Percentiles rank a stretch among this genome's conserved stretches.
These are phyloP conservation scores for Volvox carteri DNA, from an alignment of 163 green algal genomes.

Conservation along the genomic window DNA sequence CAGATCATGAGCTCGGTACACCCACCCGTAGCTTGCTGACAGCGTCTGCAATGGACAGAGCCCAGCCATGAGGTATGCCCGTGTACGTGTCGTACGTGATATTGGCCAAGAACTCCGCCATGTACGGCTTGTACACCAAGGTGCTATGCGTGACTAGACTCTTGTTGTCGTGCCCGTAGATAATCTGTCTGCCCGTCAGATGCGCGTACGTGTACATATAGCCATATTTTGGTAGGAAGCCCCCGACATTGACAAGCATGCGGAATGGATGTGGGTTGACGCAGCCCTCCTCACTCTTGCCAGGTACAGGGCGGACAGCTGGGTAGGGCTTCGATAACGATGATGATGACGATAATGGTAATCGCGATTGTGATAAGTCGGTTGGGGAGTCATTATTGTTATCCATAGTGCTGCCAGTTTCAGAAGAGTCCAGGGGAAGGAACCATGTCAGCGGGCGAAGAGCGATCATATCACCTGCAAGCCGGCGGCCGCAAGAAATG, in stretches of 20 bases:
- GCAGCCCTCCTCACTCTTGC: neutral
- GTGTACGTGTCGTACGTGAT: neutral
- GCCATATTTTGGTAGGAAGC: neutral
- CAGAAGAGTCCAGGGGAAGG: neutral
- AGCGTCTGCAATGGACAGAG: neutral
- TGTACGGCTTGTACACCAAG: slow-evolving; percentile 23
- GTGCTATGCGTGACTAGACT: slow-evolving; percentile 27
- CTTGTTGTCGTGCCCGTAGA: neutral
- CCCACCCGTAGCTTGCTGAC: no score
- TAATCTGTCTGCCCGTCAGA: slow-evolving; percentile 5
- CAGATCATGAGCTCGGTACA: no score
- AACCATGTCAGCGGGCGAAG: slow-evolving; percentile 21
- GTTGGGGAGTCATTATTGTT: no score
- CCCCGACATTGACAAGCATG: neutral
- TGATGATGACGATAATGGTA: no score
- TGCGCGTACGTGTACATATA: slow-evolving; percentile 16
- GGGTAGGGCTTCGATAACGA: neutral
- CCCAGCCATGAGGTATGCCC: neutral
- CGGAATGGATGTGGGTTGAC: slow-evolving; percentile 30
- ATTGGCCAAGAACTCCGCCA: slow-evolving; percentile 15
- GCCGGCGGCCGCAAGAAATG: no score
- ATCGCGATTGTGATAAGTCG: no score
- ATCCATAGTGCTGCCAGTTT: no score
- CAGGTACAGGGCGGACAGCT: neutral
- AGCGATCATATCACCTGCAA: slow-evolving; percentile 43